Conservation (phyloP, 169 alveolate genomes). For the Cryptosporidium muris region DNA sequence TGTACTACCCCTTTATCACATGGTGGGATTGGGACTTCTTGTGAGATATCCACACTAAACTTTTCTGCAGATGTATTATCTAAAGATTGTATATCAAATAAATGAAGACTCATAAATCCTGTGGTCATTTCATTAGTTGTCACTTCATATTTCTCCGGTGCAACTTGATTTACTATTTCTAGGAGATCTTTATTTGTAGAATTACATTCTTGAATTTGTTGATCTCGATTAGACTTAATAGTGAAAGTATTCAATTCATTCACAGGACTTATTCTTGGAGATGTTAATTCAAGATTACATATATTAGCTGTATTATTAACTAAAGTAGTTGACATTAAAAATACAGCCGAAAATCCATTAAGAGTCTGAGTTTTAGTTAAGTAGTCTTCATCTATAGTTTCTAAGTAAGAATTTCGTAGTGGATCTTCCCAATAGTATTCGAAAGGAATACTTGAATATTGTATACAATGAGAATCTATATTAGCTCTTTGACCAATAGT, state of each 20-base stretch:
- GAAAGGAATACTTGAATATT: slow-evolving; percentile 19
- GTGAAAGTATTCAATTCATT: no score
- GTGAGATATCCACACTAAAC: background rate
- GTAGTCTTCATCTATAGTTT: slow-evolving; percentile 15
- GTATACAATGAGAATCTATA: slow-evolving; percentile 50
- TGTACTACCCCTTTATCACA: slow-evolving; percentile 29
- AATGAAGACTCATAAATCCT: background rate
- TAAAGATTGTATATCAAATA: background rate
- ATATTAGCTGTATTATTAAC: background rate
- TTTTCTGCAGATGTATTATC: background rate
- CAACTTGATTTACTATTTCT: no score
- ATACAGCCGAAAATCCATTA: slow-evolving; percentile 63
- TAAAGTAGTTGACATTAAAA: slow-evolving; percentile 14
- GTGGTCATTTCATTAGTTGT: no score
- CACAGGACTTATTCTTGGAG: background rate
- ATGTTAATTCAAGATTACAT: slow-evolving; percentile 7
- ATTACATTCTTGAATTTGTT: no score
- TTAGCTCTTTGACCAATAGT: slow-evolving; percentile 70
- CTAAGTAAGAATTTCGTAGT: slow-evolving; percentile 25
- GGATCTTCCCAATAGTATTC: slow-evolving; percentile 54
- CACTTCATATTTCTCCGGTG: no score
- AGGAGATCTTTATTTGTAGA: no score
- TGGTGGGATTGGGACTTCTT: slow-evolving; percentile 10
- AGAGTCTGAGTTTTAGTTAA: slow-evolving; percentile 41
- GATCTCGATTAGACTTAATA: no score